Percentiles rank a stretch among this genome's conserved stretches.
Conservation (phyloP, 2,329 filamentous ascomycete species). For the Dothistroma septosporum region DNA sequence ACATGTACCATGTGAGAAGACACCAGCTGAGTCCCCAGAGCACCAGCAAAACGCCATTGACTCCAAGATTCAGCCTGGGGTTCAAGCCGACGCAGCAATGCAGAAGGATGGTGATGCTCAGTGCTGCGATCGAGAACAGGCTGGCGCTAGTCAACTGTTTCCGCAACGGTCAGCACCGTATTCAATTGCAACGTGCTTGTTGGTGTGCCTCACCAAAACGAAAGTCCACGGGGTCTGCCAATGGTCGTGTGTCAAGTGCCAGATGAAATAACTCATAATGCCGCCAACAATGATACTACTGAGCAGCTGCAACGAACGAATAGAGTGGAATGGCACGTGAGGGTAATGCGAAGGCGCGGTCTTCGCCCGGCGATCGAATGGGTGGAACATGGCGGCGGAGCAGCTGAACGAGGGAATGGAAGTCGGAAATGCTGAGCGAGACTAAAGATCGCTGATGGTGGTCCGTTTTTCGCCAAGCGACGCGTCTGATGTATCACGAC, state of each 20-base stretch:
- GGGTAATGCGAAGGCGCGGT: slow-evolving; percentile 44
- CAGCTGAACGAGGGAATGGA: neutral
- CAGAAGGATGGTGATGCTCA: slow-evolving; percentile 47
- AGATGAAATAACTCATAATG: slow-evolving; percentile 55
- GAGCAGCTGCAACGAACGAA: slow-evolving; percentile 41
- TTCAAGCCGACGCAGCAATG: slow-evolving; percentile 52
- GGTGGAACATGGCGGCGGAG: slow-evolving; percentile 17
- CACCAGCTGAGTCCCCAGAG: slow-evolving; percentile 52
- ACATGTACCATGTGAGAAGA: slow-evolving; percentile 53
- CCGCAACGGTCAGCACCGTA: neutral
- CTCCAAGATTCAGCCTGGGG: slow-evolving; percentile 47
- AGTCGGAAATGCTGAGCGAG: neutral
- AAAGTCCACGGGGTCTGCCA: slow-evolving; percentile 58
- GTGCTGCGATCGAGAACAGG: slow-evolving; percentile 49
- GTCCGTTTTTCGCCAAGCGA: neutral
- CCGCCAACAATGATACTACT: slow-evolving; percentile 48
- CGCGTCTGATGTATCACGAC: neutral
- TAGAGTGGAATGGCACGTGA: slow-evolving; percentile 40
- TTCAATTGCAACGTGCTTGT: neutral
- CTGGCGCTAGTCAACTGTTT: slow-evolving; percentile 50
- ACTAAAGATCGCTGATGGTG: neutral
- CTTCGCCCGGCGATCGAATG: slow-evolving; percentile 30
- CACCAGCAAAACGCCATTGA: slow-evolving; percentile 48
- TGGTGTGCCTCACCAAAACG: slow-evolving; percentile 47
- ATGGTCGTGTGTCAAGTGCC: slow-evolving; percentile 49